These are phyloP conservation scores for Urochloa ruziziensis DNA, from an alignment of 176 grass and related monocot species.

Conservation along the genomic window DNA sequence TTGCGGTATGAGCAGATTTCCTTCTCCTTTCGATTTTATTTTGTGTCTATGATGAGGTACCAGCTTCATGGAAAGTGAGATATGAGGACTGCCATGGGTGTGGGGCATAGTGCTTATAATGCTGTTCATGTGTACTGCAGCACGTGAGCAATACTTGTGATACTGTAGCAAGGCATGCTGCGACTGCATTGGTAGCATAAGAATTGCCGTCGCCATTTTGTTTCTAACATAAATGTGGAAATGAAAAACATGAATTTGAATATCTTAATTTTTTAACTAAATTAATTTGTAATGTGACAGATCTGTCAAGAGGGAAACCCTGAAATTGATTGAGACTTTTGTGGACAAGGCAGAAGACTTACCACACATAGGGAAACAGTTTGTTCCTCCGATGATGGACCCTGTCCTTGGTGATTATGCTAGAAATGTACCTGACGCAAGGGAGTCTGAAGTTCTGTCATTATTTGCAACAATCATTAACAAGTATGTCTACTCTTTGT, in stretches of 20 bases:
- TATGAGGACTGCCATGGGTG: neutral
- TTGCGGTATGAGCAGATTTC: constrained; percentile 54
- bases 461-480: constrained; percentile 97
- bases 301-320: constrained; percentile 96
- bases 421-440: constrained; percentile 98
- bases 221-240: neutral
- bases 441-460: constrained; percentile 99
- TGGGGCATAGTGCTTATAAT: neutral
- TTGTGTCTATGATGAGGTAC: neutral
- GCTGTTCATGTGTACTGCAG: neutral
- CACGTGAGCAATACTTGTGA: too few species aligned
- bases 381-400: constrained; percentile 99
- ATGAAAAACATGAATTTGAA: neutral
- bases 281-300: constrained; percentile 42
- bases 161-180: neutral
- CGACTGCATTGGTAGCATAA: too few species aligned
- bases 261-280: constrained; percentile 16
- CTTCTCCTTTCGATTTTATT: neutral
- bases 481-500: constrained; percentile 60
- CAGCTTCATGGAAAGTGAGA: neutral
- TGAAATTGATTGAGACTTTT: constrained; percentile 99
- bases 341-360: constrained; percentile 99
- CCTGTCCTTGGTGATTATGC: constrained; percentile 92
- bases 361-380: constrained; percentile 88
- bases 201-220: neutral